Evolutionary conservation across 163 green algal genomes (phyloP).

Genomic region (Scenedesmus sp.): DNA sequence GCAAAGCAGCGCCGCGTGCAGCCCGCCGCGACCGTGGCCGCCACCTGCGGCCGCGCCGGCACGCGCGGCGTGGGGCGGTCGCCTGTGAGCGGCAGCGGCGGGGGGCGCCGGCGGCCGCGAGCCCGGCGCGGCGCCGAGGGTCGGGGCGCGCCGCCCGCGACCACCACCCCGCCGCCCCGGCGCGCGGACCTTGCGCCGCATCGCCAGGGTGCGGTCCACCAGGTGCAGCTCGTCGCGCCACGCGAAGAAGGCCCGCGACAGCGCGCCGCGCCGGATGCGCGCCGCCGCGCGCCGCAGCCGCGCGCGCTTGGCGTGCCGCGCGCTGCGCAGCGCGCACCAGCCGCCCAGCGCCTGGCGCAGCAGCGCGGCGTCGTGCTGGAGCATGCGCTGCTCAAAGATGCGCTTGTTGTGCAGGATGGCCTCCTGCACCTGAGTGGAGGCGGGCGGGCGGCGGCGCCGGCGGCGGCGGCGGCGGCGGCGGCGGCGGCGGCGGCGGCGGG

Average conservation of each 20-base stretch:
- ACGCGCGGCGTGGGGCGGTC: too few relatives aligned
- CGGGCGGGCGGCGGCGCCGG: too few relatives aligned
- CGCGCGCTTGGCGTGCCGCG: constrained; percentile 57
- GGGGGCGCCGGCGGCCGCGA: too few relatives aligned
- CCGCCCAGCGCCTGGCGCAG: constrained; percentile 57
- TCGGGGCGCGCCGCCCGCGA: too few relatives aligned
- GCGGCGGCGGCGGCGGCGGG: too few relatives aligned
- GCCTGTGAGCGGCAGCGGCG: too few relatives aligned
- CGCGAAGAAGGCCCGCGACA: constrained; percentile 65
- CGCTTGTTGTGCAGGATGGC: constrained; percentile 81
- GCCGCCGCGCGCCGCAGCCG: constrained; percentile 51
- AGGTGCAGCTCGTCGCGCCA: constrained; percentile 73
- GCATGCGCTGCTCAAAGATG: constrained; percentile 73
- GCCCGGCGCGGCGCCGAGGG: too few relatives aligned
- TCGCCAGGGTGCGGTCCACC: constrained; percentile 64
- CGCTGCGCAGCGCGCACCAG: constrained; percentile 55
- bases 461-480: too few relatives aligned
- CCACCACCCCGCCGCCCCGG: too few relatives aligned
- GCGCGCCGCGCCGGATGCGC: constrained; percentile 51
- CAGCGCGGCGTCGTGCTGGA: constrained; percentile 53
- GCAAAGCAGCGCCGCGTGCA: constrained; percentile 65
- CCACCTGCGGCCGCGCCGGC: constrained; percentile 47
- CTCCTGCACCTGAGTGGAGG: constrained; percentile 71
- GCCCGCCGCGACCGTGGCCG: constrained; percentile 54
- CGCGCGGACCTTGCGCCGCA: constrained; percentile 66